A percentile compares a stretch with the other conserved stretches of the same genome.
Evolutionary conservation across 768 basidiomycete genomes (phyloP).

Genomic region (Macrocybe gigantea): DNA sequence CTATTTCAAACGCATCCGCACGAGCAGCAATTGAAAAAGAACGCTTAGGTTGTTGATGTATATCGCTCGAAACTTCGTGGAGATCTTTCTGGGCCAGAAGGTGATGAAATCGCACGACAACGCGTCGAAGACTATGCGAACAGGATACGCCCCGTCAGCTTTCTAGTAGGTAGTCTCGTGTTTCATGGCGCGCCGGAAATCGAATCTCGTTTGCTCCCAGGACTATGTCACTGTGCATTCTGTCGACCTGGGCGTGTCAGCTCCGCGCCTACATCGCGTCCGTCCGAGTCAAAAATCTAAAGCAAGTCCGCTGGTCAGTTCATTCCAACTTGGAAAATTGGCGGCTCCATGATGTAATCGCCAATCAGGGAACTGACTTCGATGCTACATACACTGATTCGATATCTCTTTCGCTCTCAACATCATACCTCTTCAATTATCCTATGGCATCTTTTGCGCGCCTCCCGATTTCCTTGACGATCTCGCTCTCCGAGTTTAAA

Average conservation of each 20-base stretch:
- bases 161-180: conserved; percentile 49
- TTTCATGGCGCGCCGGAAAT: conserved; percentile 1
- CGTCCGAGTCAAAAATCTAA: conserved; percentile 35
- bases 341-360: too few species aligned
- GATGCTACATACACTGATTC: conserved; percentile 83
- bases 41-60: conserved; percentile 54
- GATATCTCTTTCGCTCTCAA: conserved; percentile 77
- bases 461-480: conserved; percentile 74
- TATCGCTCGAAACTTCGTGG: conserved; percentile 77
- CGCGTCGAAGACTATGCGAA: conserved; percentile 82
- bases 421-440: conserved; percentile 80
- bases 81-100: conserved; percentile 62
- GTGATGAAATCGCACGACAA: conserved; percentile 77
- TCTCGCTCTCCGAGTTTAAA: conserved; percentile 71
- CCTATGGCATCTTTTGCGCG: conserved; percentile 79
- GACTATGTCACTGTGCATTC: conserved; percentile 84
- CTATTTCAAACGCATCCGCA: background rate
- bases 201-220: conserved; percentile 28
- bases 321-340: too few species aligned
- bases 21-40: background rate
- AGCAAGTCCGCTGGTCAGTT: conserved; percentile 1
- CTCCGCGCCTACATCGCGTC: conserved; percentile 73
- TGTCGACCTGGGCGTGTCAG: conserved; percentile 75
- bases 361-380: conserved; percentile 65
- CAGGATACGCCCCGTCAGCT: conserved; percentile 59